Evolutionary conservation across 306 rosid species (phyloP), one percentile per base, ranked within the genome.

Genomic region (Prunus padus): DNA sequence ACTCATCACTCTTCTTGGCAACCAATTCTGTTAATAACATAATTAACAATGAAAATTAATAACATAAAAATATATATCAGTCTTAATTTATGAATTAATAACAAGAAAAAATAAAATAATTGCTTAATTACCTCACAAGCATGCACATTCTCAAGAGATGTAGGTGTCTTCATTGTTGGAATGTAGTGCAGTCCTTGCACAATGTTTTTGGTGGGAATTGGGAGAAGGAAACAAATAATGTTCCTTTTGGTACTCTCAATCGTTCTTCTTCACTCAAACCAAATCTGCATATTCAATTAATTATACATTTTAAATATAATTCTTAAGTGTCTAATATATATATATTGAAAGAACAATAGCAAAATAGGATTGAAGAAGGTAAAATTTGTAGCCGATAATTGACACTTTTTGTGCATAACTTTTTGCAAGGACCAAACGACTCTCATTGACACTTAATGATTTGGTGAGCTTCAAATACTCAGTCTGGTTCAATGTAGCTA

Each of bases 1-100:
- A 64, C 96, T 94, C 95, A 94, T 92, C 56, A 86, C 93, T 60
- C 89, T 86, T 75, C 98, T 88, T 64, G 91, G 88, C 16, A 94
- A 50, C 98, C 97, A 91, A n/a, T 85, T 85, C 88, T 84, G 25
- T 63, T 15, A 18, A 50, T 5, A 44, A 0, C 19, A 33, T 10
- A 8, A 77, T 14, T 45, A 19, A 44, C 12, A 44, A 8, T 44
- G 11, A 3, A 7, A 44, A 44, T 11, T 44, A 31, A 0, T 23
- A 13, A 23, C 16, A 12, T 23, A 22, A 11, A 22, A 20, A 22
- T 3, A 56, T 20, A 30, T 30, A 22, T 45, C 50, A 45, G 1
- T 45, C 3, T 45, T 45, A 13, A 45, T 45, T 45, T 11, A 45
- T 0, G 11, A 13, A 45, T 45, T 3, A 3, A 45, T 45, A 11